Evolutionary conservation across 345 rosid species (phyloP).

Genomic region (Microcos paniculata): DNA sequence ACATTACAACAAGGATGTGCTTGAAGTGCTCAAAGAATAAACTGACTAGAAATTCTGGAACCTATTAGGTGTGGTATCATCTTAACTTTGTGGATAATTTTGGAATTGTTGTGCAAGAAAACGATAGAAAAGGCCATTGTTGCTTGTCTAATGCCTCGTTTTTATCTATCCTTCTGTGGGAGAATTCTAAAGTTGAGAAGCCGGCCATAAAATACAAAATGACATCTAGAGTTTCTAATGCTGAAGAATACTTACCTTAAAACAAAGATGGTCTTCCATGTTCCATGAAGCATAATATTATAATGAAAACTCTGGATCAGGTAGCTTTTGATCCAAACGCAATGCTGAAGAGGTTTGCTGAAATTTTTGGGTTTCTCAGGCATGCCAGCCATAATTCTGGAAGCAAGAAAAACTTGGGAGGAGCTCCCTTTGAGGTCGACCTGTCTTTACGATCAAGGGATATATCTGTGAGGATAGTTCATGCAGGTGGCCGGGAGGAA

Average conservation of each 20-base stretch:
- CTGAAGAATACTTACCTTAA: slow-evolving; percentile 6
- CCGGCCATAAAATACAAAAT: slow-evolving; percentile 35
- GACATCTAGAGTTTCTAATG: slow-evolving; percentile 12
- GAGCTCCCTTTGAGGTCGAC: slow-evolving; percentile 28
- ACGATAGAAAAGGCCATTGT: slow-evolving; percentile 4
- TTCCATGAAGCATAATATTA: slow-evolving; percentile 1
- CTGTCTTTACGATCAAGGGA: slow-evolving; percentile 28
- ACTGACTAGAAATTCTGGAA: background rate
- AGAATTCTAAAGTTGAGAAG: slow-evolving; percentile 11
- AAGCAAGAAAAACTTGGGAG: slow-evolving; percentile 19
- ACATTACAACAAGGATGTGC: slow-evolving; percentile 71
- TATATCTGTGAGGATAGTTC: slow-evolving; percentile 48
- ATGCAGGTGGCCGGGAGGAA: slow-evolving; percentile 54
- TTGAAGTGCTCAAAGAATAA: slow-evolving; percentile 26
- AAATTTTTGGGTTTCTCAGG: slow-evolving; percentile 25
- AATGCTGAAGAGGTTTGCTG: slow-evolving; percentile 35
- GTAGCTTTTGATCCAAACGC: slow-evolving; percentile 22
- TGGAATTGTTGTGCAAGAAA: slow-evolving; percentile 24
- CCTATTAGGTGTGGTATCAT: background rate
- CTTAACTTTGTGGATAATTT: slow-evolving; percentile 18
- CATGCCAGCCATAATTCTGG: slow-evolving; percentile 13
- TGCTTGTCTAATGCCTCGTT: slow-evolving; percentile 28
- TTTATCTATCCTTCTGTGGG: slow-evolving; percentile 27
- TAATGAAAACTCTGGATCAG: slow-evolving; percentile 22
- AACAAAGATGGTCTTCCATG: background rate